A percentile compares a stretch with the other conserved stretches of the same genome.
These are phyloP conservation scores for Candida ponderosae DNA, from an alignment of 805 yeast species.

Conservation along the genomic window DNA sequence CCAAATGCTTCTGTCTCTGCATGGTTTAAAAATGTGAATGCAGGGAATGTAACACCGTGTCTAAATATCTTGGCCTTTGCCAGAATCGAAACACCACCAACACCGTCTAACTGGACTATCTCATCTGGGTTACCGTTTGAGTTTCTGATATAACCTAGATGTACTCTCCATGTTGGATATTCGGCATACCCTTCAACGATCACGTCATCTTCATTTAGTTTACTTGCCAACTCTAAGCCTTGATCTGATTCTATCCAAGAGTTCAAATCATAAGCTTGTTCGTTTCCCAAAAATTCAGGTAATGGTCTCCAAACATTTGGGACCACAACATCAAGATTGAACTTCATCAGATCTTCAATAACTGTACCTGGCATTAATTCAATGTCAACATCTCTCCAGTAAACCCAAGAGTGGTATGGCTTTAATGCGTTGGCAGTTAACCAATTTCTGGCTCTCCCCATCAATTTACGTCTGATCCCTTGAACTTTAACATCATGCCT, in stretches of 20 bases:
- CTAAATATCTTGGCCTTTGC: conserved; percentile 70
- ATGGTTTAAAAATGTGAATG: conserved; percentile 75
- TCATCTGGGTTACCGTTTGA: conserved; percentile 53
- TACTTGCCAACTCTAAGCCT: conserved; percentile 58
- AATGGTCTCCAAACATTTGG: conserved; percentile 97
- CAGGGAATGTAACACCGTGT: conserved; percentile 78
- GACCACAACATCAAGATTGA: conserved; percentile 61
- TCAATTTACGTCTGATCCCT: conserved; percentile 73
- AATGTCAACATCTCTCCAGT: conserved; percentile 85
- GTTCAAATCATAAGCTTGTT: conserved; percentile 93
- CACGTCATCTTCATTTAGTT: conserved; percentile 71
- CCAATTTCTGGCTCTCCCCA: conserved; percentile 90
- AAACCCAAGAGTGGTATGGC: conserved; percentile 86
- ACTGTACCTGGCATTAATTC: conserved; percentile 77
- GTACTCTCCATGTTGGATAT: conserved; percentile 81
- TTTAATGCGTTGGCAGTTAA: conserved; percentile 62
- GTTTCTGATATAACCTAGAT: conserved; percentile 65
- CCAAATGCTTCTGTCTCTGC: conserved; percentile 90
- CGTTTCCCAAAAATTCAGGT: conserved; percentile 83
- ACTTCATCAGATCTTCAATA: conserved; percentile 65
- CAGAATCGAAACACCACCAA: conserved; percentile 79
- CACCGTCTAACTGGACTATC: conserved; percentile 70
- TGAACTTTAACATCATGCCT: conserved; percentile 82
- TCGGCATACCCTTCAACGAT: conserved; percentile 87
- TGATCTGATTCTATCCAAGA: conserved; percentile 91